These are phyloP conservation scores for Xylaria scruposa DNA, from an alignment of 495 filamentous ascomycete species.

Conservation along the genomic window DNA sequence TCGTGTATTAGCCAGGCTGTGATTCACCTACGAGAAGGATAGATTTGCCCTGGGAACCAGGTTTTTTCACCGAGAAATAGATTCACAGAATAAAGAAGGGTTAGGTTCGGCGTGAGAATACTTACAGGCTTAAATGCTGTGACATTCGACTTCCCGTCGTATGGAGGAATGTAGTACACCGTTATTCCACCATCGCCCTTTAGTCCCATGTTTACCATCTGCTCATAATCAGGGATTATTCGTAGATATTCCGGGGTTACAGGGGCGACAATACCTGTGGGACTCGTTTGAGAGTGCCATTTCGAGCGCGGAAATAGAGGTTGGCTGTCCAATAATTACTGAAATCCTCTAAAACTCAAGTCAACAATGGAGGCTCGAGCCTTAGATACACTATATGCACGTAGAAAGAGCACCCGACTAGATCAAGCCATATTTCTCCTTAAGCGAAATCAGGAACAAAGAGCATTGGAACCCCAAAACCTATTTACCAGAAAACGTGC, in stretches of 20 bases:
- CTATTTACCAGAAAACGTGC: slow-evolving; percentile 33
- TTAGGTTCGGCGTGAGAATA: background rate
- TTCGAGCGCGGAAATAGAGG: slow-evolving; percentile 49
- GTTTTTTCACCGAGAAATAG: background rate
- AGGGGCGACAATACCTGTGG: slow-evolving; percentile 34
- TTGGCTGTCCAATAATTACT: slow-evolving; percentile 54
- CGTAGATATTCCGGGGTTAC: background rate
- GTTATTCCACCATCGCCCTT: slow-evolving; percentile 48
- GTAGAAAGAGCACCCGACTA: background rate
- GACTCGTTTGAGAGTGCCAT: slow-evolving; percentile 50
- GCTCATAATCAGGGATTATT: background rate
- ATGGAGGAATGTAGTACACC: slow-evolving; percentile 52
- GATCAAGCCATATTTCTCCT: background rate
- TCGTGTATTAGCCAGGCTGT: slow-evolving; percentile 22
- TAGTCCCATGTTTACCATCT: slow-evolving; percentile 42
- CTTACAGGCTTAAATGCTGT: slow-evolving; percentile 53
- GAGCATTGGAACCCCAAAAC: background rate
- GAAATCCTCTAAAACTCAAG: slow-evolving; percentile 36
- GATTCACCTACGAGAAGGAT: background rate
- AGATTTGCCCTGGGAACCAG: background rate
- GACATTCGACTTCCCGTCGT: slow-evolving; percentile 46
- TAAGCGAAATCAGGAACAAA: background rate
- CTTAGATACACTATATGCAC: background rate
- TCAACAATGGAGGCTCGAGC: background rate
- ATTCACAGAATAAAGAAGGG: background rate